Conservation (phyloP, 106 monocot species). For the Allium fistulosum region DNA sequence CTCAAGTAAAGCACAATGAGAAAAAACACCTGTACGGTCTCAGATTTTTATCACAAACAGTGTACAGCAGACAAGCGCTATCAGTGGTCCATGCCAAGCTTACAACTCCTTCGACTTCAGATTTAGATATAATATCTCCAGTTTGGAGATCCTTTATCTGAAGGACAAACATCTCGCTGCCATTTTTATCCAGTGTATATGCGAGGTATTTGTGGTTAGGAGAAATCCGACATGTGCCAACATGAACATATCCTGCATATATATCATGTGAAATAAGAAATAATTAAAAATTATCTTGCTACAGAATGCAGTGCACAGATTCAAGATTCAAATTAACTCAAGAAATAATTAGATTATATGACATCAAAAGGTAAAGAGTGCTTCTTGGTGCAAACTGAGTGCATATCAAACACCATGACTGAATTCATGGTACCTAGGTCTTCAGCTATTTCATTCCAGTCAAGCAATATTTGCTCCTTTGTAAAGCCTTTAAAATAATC, state of each 20-base stretch:
- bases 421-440: conserved; percentile 32
- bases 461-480: conserved; percentile 66
- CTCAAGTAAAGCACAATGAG: neutral
- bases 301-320: neutral
- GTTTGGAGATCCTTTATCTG: conserved; percentile 74
- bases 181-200: conserved; percentile 79
- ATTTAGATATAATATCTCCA: conserved; percentile 26
- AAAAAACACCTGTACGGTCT: conserved; percentile 57
- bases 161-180: conserved; percentile 65
- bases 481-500: conserved; percentile 29
- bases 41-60: conserved; percentile 79
- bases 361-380: conserved; percentile 2
- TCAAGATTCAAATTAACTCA: neutral
- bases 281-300: neutral
- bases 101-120: conserved; percentile 50
- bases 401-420: neutral
- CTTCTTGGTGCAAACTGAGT: neutral
- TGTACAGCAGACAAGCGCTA: conserved; percentile 56
- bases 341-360: too few species aligned
- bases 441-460: conserved; percentile 92
- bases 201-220: conserved; percentile 84
- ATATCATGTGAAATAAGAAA: neutral
- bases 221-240: conserved; percentile 84
- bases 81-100: conserved; percentile 77
- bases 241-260: conserved; percentile 89